phyloP scores from a whole-genome alignment of 2,329 filamentous ascomycete species.

The Cryphonectria carpinicola region DNA sequence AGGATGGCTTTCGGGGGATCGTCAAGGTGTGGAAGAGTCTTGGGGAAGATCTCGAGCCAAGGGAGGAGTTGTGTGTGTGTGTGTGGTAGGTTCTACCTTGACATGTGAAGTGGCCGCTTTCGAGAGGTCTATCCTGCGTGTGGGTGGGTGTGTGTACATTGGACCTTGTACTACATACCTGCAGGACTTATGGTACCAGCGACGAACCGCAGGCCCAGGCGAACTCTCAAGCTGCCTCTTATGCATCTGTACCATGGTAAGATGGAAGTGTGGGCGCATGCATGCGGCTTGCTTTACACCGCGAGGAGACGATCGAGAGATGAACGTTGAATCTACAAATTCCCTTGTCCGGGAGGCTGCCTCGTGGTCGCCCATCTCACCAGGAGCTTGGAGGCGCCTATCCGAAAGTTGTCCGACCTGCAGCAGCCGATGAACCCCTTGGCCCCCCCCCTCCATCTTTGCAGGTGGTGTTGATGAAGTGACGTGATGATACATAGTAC shows the following conservation, averaged over 20 bases:
- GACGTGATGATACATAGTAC: neutral
- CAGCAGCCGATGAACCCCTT: neutral
- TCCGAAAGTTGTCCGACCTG: neutral
- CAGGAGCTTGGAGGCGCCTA: neutral
- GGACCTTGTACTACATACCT: neutral
- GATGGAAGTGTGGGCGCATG: neutral
- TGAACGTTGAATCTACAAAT: neutral
- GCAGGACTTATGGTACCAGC: neutral
- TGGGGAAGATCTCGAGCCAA: neutral
- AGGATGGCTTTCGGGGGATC: neutral
- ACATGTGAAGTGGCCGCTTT: slow-evolving; percentile 5
- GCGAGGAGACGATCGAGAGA: neutral
- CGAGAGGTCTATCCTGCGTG: neutral
- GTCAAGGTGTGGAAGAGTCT: neutral
- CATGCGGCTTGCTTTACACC: neutral
- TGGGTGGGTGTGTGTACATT: neutral
- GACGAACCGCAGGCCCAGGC: neutral
- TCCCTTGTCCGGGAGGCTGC: neutral
- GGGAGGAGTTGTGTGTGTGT: neutral
- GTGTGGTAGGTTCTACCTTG: neutral
- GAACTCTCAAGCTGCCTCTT: neutral
- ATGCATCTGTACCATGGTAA: neutral
- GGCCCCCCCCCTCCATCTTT: neutral
- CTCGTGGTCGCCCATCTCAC: neutral
- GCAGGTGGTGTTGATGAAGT: neutral